Conservation (phyloP, 805 yeast species). For the Candida railenensis region DNA sequence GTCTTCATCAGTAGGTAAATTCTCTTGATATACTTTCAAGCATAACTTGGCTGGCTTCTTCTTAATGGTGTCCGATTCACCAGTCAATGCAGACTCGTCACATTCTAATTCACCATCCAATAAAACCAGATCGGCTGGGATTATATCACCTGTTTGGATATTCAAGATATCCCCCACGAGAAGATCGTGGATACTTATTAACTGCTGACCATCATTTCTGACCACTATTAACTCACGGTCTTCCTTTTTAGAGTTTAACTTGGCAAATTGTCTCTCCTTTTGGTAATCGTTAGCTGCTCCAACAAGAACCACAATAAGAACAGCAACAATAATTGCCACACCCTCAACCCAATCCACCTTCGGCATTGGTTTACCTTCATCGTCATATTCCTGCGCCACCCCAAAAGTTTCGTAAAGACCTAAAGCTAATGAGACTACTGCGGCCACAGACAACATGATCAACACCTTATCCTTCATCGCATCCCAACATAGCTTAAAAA, state of each 20-base stretch:
- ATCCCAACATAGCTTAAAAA: constrained; percentile 67
- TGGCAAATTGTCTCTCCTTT: constrained; percentile 90
- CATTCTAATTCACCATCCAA: constrained; percentile 76
- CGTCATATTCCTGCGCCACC: constrained; percentile 73
- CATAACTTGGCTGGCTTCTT: constrained; percentile 58
- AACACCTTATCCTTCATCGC: constrained; percentile 91
- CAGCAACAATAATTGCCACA: constrained; percentile 92
- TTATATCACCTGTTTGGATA: constrained; percentile 90
- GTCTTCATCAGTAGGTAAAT: constrained; percentile 33
- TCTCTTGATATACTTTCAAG: constrained; percentile 26
- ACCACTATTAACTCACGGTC: constrained; percentile 76
- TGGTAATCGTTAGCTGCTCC: constrained; percentile 97
- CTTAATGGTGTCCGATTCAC: constrained; percentile 83
- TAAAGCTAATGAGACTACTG: constrained; percentile 81
- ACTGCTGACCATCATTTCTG: constrained; percentile 66
- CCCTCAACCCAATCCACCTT: constrained; percentile 99
- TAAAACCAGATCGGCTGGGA: constrained; percentile 85
- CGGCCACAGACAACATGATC: constrained; percentile 80
- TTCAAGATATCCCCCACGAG: constrained; percentile 82
- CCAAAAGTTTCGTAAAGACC: constrained; percentile 94
- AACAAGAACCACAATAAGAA: constrained; percentile 84
- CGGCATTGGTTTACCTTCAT: constrained; percentile 73
- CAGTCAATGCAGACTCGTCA: constrained; percentile 92
- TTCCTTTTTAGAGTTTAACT: constrained; percentile 83
- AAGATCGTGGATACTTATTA: constrained; percentile 70